Conservation (phyloP, 352 stramenopile genomes). For the Phytopythium helicoides region DNA sequence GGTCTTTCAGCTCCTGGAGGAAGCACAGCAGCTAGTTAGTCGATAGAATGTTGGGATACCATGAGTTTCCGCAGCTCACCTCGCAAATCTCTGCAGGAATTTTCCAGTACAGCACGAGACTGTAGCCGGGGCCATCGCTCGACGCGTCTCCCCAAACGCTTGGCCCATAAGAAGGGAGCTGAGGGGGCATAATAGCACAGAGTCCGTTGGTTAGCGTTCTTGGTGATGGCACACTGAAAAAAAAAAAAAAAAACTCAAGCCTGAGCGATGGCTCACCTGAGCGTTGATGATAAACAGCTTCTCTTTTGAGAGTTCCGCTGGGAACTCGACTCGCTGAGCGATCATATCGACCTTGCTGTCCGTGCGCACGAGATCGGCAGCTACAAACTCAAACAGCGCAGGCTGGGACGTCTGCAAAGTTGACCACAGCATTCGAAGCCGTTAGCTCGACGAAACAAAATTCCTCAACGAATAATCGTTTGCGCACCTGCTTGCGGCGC, state of each 20-base stretch:
- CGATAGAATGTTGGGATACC: not conserved
- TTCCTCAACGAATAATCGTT: not conserved
- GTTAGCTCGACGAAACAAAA: not conserved
- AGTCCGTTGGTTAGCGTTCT: too few species aligned
- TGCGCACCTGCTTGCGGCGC: constrained; percentile 67
- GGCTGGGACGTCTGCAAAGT: constrained; percentile 35
- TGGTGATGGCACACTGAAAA: not conserved
- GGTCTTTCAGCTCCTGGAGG: constrained; percentile 52
- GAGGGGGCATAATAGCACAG: not conserved
- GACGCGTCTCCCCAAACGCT: constrained; percentile 68
- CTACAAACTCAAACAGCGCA: constrained; percentile 79
- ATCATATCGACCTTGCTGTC: constrained; percentile 74
- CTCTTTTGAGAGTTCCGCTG: constrained; percentile 44
- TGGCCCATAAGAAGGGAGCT: constrained; percentile 75
- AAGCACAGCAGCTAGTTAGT: not conserved
- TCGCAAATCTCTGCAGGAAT: constrained; percentile 64
- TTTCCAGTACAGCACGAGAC: constrained; percentile 77
- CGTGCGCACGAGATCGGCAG: constrained; percentile 67
- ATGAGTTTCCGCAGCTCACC: constrained; percentile 16
- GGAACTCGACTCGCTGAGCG: constrained; percentile 65
- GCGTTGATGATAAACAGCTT: constrained; percentile 83
- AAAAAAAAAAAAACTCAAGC: too few species aligned
- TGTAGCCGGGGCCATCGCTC: constrained; percentile 71
- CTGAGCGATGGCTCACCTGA: constrained; percentile 33
- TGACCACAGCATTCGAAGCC: not conserved